Evolutionary conservation across 805 yeast species (phyloP), one percentile per base, ranked within the genome.

Genomic region (Suhomyces sp.): DNA sequence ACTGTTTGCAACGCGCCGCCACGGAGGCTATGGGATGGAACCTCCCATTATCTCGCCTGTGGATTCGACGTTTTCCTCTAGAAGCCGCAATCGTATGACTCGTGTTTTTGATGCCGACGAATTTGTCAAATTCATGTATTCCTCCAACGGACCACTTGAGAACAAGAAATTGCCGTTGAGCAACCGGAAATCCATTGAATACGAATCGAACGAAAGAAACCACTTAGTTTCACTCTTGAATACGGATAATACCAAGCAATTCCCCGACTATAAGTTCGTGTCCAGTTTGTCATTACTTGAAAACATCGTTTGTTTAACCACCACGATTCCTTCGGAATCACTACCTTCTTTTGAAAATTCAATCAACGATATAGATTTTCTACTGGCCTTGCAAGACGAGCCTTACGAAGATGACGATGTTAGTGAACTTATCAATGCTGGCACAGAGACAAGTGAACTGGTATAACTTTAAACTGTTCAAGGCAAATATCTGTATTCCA

Each of bases 101-200:
- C 11, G 27, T 12, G 20, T 34, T 5, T 28, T 33, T 12, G 36
- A 33, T 20, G 21, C 26, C 19, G 28, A 33, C 4, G 29, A 33
- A 12, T 33, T 33, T 26, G 14, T 33, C 15, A 25, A 24, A 26
- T 18, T 25, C 12, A 33, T 33, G 25, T 32, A 32, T 12, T 23
- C 30, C n/a, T 17, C 32, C 4, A 34, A 34, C 20, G 31, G 33
- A 13, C 24, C 28, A 14, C 23, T 34, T 5, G 38, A 36, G 9
- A 30, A 25, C 19, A 36, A 28, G 29, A 35, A 37, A 15, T 30
- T 50, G 19, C 53, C 55, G 3, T 32, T 50, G 14, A 41, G 33
- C 31, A 45, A 47, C 42, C 29, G 55, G 19, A 48, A 43, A 27
- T 53, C 58, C 4, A 31, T 53, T 28, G 55, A 53, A 23, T 28